Evolutionary conservation across 495 filamentous ascomycete genomes (phyloP).

Genomic region (Tetracladium setigerum): DNA sequence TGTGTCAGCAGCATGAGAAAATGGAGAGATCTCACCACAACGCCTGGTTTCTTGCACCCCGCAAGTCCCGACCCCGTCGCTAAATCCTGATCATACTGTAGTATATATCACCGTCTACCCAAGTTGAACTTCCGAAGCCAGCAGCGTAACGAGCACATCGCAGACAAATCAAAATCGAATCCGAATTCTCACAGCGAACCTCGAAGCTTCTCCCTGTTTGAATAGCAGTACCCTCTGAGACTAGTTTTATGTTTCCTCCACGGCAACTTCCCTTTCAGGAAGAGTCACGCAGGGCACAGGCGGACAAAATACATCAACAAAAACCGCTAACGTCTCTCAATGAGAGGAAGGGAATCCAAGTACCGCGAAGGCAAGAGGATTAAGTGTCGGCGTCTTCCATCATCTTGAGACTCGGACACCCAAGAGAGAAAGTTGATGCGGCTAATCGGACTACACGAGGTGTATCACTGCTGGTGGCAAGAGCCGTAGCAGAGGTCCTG

Average conservation of each 20-base stretch:
- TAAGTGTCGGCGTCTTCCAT: slow-evolving; percentile 56
- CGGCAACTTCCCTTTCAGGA: slow-evolving; percentile 11
- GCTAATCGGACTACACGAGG: slow-evolving; percentile 32
- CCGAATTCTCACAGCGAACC: slow-evolving; percentile 13
- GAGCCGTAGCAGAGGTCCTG: slow-evolving; percentile 45
- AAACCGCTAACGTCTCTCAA: slow-evolving; percentile 49
- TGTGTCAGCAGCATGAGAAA: slow-evolving; percentile 11
- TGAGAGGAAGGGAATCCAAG: slow-evolving; percentile 29
- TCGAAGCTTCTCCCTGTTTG: slow-evolving; percentile 49
- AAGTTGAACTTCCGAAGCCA: slow-evolving; percentile 29
- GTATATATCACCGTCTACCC: slow-evolving; percentile 16
- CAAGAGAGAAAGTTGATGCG: slow-evolving; percentile 68
- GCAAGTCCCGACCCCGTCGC: background rate
- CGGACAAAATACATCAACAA: slow-evolving; percentile 83
- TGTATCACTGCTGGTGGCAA: slow-evolving; percentile 35
- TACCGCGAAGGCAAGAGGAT: slow-evolving; percentile 24
- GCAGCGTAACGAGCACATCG: slow-evolving; percentile 28
- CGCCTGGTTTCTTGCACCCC: slow-evolving; percentile 29
- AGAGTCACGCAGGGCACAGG: slow-evolving; percentile 30
- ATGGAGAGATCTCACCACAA: slow-evolving; percentile 16
- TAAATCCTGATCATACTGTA: slow-evolving; percentile 7
- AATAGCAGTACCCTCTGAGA: slow-evolving; percentile 72
- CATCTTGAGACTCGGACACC: slow-evolving; percentile 37
- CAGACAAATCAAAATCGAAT: slow-evolving; percentile 21
- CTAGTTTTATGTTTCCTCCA: slow-evolving; percentile 84